Evolutionary conservation across 1,284 basidiomycete genomes (phyloP).

Genomic region (Tetrapyrgos nigripes): DNA sequence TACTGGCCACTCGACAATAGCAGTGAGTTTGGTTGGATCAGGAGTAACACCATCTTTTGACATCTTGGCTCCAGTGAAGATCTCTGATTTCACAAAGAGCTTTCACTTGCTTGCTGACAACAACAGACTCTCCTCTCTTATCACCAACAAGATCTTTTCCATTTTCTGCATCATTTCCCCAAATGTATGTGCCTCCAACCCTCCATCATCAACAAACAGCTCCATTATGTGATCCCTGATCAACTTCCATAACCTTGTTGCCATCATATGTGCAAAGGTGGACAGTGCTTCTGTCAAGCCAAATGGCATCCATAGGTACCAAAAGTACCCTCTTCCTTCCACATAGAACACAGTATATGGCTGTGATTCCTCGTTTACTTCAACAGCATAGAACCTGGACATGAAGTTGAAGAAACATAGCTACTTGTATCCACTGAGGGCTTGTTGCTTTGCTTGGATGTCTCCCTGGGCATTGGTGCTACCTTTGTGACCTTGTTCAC

Average conservation of each 20-base stretch:
- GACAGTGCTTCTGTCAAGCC: slow-evolving; percentile 48
- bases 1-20: too few species aligned
- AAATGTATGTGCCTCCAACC: slow-evolving; percentile 32
- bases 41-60: slow-evolving; percentile 35
- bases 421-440: slow-evolving; percentile 36
- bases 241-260: slow-evolving; percentile 35
- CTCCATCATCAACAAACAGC: slow-evolving; percentile 42
- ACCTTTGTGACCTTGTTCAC: slow-evolving; percentile 38
- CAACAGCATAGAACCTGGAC: slow-evolving; percentile 43
- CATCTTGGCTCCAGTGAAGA: slow-evolving; percentile 39
- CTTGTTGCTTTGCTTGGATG: slow-evolving; percentile 38
- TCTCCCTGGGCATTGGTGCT: too few species aligned
- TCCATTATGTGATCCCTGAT: slow-evolving; percentile 32
- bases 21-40: slow-evolving; percentile 39
- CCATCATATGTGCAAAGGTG: slow-evolving; percentile 40
- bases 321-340: too few species aligned
- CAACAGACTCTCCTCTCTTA: slow-evolving; percentile 31
- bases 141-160: slow-evolving; percentile 22
- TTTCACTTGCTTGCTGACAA: slow-evolving; percentile 36
- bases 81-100: slow-evolving; percentile 37
- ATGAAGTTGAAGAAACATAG: slow-evolving; percentile 40
- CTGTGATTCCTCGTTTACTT: slow-evolving; percentile 29
- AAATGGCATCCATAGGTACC: slow-evolving; percentile 48
- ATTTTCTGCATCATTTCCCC: slow-evolving; percentile 27
- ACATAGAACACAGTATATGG: slow-evolving; percentile 46